Conservation (phyloP, 371 early-diverging fungal species). For the Blakeslea trispora region DNA sequence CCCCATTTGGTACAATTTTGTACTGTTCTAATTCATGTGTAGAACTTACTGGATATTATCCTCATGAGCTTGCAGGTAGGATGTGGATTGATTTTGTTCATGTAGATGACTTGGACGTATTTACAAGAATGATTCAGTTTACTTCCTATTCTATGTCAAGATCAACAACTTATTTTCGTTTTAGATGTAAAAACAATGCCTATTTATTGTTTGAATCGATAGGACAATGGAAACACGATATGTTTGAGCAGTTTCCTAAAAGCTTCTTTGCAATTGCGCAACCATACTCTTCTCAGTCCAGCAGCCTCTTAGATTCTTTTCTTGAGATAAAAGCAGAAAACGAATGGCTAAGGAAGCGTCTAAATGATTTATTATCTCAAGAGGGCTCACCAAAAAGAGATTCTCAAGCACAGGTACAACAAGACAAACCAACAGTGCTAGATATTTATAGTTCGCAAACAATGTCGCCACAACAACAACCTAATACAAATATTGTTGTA, state of each 20-base stretch:
- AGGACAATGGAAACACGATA: slow-evolving; percentile 33
- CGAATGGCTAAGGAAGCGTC: slow-evolving; percentile 33
- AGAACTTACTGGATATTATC: slow-evolving; percentile 48
- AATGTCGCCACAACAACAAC: no score
- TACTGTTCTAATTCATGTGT: slow-evolving; percentile 57
- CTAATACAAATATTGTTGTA: no score
- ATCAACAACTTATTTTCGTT: slow-evolving; percentile 39
- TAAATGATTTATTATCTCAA: slow-evolving; percentile 14
- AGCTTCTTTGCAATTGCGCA: slow-evolving; percentile 48
- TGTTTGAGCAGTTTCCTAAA: slow-evolving; percentile 12
- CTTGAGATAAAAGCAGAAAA: slow-evolving; percentile 50
- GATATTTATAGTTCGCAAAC: no score
- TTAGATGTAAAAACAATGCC: slow-evolving; percentile 44
- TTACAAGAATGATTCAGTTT: slow-evolving; percentile 37
- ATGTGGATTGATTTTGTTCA: slow-evolving; percentile 53
- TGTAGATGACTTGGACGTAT: slow-evolving; percentile 52
- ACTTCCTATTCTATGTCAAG: slow-evolving; percentile 27
- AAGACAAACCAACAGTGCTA: neutral
- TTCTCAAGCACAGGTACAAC: neutral
- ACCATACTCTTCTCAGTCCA: slow-evolving; percentile 42
- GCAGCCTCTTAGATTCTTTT: slow-evolving; percentile 40
- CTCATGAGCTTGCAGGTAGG: slow-evolving; percentile 52
- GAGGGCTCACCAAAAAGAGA: neutral
- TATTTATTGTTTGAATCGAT: slow-evolving; percentile 47
- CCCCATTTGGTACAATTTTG: slow-evolving; percentile 44